A percentile compares a stretch with the other conserved stretches of the same genome.
phyloP scores from a whole-genome alignment of 2,329 filamentous ascomycete genomes.

The Chaetoscypha palmicola region DNA sequence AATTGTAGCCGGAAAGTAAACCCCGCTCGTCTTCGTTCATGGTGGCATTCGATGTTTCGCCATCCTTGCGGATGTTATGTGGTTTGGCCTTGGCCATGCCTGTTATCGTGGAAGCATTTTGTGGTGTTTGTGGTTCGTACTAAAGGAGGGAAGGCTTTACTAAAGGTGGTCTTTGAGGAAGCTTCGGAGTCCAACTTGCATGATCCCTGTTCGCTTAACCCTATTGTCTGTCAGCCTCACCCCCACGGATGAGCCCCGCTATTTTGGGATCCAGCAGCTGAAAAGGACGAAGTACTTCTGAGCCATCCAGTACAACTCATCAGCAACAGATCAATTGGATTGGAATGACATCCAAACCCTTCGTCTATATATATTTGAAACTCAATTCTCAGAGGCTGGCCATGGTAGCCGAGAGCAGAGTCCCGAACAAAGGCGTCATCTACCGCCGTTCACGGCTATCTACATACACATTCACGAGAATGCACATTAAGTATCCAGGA shows the following conservation, averaged over 20 bases:
- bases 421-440: too few species aligned
- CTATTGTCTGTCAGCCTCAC: background rate
- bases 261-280: too few species aligned
- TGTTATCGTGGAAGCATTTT: conserved; percentile 36
- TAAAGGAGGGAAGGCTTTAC: background rate
- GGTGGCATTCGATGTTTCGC: conserved; percentile 13
- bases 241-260: too few species aligned
- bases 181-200: background rate
- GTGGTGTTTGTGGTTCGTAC: conserved; percentile 7
- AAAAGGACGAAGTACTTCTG: too few species aligned
- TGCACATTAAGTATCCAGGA: conserved; percentile 1
- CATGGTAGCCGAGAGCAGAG: too few species aligned
- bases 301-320: too few species aligned
- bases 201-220: background rate
- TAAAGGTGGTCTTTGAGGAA: background rate
- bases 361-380: too few species aligned
- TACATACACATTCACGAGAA: too few species aligned
- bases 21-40: conserved; percentile 35
- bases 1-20: conserved; percentile 30
- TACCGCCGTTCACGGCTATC: too few species aligned
- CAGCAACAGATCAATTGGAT: too few species aligned
- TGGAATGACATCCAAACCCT: too few species aligned
- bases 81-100: conserved; percentile 39
- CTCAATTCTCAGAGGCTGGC: too few species aligned
- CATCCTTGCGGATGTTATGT: conserved; percentile 26